Base-by-base conservation (phyloP, 2,329 filamentous ascomycete genomes). In the Fusarium abutilonis region DNA sequence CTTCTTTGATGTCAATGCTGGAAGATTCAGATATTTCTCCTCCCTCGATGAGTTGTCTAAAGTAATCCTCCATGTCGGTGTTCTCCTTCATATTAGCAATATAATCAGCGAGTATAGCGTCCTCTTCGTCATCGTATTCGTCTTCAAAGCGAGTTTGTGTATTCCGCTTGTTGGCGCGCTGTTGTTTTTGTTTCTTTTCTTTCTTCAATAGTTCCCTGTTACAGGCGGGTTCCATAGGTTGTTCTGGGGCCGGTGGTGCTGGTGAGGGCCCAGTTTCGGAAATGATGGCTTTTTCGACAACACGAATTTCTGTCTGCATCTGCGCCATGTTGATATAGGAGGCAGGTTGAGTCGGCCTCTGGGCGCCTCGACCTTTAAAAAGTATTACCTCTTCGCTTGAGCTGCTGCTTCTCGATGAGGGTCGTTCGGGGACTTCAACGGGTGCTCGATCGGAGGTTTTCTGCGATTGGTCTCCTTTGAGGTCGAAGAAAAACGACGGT, bases 331-430 rank as follows among this genome's bases (percentile, higher is more conserved):
- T 63, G 29, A 72, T 70, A 21, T 65, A 47, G 8, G 39, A 29
- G 19, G 35, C 34, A 11, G 35, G 32, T 35, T 67, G 70, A 10
- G 55, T 19, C 50, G 60, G 73, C 68, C 64, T 53, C 69, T 72
- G 71, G 55, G 53, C 52, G 52, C 76, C 75, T 50, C 87, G 80
- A 35, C 87, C 87, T 55, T 79, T 83, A 71, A 91, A 92, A 0
- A 91, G 69, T 42, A 93, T 86, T 6, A 92, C 79, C 63, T 97
- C 75, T 10, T 75, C 90, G 68, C 88, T 90, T 0, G 89, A 91
- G 42, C 57, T 71, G 32, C 63, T 71, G 9, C 69, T 68, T 19
- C 64, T 60, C 2, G 69, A 72, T 1, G 46, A 58, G 6, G 61
- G 47, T 34, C 62, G 59, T 9, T 69, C 64, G 13, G 69, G 63